phyloP scores from a whole-genome alignment of 306 rosid species.

The Prunus davidiana region DNA sequence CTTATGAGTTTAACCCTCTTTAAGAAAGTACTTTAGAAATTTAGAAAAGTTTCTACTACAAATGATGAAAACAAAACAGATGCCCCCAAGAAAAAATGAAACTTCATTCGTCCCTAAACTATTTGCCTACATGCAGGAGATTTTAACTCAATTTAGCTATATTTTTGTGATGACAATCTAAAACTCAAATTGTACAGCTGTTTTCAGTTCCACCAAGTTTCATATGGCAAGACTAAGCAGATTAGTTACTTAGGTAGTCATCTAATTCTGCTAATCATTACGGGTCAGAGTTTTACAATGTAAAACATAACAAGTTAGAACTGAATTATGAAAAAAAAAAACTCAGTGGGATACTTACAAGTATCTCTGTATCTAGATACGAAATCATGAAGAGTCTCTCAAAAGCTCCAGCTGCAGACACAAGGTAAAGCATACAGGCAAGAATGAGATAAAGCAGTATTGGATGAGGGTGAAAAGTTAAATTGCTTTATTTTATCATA shows the following conservation, averaged over 20 bases:
- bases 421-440: constrained; percentile 7
- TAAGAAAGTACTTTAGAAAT: background rate
- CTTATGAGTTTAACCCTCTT: background rate
- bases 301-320: constrained; percentile 13
- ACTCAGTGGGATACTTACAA: constrained; percentile 52
- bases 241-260: background rate
- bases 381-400: constrained; percentile 93
- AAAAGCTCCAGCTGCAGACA: constrained; percentile 67
- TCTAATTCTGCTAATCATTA: background rate
- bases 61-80: background rate
- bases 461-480: background rate
- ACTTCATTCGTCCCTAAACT: background rate
- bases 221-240: background rate
- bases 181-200: background rate
- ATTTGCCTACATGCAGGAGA: background rate
- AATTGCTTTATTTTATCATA: background rate
- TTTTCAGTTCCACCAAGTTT: background rate
- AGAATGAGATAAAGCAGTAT: background rate
- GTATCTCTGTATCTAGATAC: constrained; percentile 91
- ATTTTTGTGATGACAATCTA: background rate
- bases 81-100: background rate
- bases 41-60: background rate
- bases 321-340: constrained; percentile 5
- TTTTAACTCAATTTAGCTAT: background rate
- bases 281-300: background rate